Evolutionary conservation across 345 rosid species (phyloP).

Genomic region (Lagerstroemia speciosa): DNA sequence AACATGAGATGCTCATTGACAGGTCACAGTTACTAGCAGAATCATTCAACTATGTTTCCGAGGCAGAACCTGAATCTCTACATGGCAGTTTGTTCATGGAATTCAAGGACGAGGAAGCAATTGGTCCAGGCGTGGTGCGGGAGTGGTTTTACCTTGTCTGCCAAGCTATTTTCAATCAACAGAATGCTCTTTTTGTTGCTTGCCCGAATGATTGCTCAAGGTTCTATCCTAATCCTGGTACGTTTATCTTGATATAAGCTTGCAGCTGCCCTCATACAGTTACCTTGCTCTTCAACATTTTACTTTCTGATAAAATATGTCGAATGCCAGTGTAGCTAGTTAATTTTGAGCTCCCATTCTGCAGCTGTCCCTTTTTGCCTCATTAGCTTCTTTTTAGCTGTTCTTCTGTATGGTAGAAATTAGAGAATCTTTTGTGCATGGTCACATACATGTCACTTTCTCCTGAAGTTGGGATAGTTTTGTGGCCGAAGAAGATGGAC

Average conservation of each 20-base stretch:
- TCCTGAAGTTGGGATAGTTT: neutral
- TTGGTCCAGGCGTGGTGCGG: constrained; percentile 89
- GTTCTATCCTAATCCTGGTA: constrained; percentile 92
- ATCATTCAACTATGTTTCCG: constrained; percentile 71
- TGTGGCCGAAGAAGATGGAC: too few relatives aligned
- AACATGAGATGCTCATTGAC: constrained; percentile 96
- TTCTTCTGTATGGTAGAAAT: neutral
- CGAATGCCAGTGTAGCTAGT: too few relatives aligned
- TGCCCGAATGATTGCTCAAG: constrained; percentile 79
- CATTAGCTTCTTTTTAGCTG: neutral
- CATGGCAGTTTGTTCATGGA: constrained; percentile 81
- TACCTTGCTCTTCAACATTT: neutral
- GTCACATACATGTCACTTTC: neutral
- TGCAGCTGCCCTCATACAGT: neutral
- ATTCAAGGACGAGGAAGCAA: constrained; percentile 94
- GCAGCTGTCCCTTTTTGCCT: neutral
- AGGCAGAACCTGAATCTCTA: constrained; percentile 52
- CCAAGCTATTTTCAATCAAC: constrained; percentile 61
- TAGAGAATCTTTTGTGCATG: neutral
- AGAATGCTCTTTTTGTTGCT: constrained; percentile 65
- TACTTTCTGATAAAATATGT: neutral
- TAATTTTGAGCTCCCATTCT: too few relatives aligned
- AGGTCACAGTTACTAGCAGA: constrained; percentile 76
- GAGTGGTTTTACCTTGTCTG: constrained; percentile 93
- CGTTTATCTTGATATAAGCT: constrained; percentile 5